Base-by-base conservation (phyloP, 1,284 basidiomycete genomes). In the Thecaphora frezii region DNA sequence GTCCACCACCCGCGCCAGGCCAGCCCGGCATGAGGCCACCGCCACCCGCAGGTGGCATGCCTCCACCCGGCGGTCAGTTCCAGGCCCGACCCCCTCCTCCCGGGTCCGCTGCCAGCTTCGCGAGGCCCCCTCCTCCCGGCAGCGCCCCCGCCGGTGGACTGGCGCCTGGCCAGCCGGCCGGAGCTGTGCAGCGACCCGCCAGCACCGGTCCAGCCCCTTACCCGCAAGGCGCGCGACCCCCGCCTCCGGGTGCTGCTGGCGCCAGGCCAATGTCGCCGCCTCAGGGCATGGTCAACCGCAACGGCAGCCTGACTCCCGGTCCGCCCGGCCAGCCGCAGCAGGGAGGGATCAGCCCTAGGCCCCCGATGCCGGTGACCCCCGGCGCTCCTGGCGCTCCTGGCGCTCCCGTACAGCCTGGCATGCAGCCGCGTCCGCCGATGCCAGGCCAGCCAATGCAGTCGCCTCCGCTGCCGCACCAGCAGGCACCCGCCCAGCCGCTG, bases 311-410 rank as follows among this genome's bases (percentile, higher is more conserved):
- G 12, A 36, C 33, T 36, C 33, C 33, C 33, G 33, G 33, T 14
- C 33, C 33, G 5, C 33, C 33, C 13, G 33, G 33, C 33, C 33
- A 36, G 16, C 33, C 33, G 33, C 33, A 36, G 46, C 61, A 64
- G 44, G 63, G 58, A 8, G 48, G 52, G 24, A 51, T 66, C 19
- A 57, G 58, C 42, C 63, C 63, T 37, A 54, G 58, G 36, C 63
- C 65, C 12, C 47, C 56, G 12, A 19, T 49, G 40, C 48, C 48
- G 33, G 40, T 40, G 26, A 19, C 25, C 48, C 39, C 48, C 21
- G 46, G 36, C 24, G 46, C 50, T 28, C 58, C 59, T 30, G 51
- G 51, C 18, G 55, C 25, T 40, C 39, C 48, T 18, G 46, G 36
- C 24, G 46, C 50, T 28, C 58, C 59, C 33, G 51, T 48, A 18